These are phyloP conservation scores for Jamesozyma piceae DNA, from an alignment of 805 yeast genomes.

Conservation along the genomic window DNA sequence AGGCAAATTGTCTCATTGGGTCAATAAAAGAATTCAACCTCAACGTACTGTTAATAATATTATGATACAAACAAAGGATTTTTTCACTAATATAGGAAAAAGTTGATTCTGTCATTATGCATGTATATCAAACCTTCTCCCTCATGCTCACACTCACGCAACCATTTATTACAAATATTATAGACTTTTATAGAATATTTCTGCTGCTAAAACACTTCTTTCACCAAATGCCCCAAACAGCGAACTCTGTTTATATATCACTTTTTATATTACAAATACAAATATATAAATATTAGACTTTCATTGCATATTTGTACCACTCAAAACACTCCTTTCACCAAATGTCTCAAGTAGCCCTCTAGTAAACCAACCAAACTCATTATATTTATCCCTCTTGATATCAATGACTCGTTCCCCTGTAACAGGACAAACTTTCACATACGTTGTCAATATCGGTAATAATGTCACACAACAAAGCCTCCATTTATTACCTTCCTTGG, in stretches of 20 bases:
- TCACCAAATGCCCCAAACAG: too few species aligned
- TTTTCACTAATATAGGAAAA: constrained; percentile 12
- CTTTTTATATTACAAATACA: too few species aligned
- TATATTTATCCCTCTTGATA: constrained; percentile 17
- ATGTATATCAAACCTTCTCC: background rate
- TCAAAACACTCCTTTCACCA: constrained; percentile 22
- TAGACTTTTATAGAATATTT: background rate
- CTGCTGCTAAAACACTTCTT: too few species aligned
- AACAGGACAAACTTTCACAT: constrained; percentile 30
- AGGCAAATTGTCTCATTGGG: constrained; percentile 66
- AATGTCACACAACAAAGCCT: constrained; percentile 32
- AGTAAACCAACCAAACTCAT: constrained; percentile 31
- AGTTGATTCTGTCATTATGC: background rate
- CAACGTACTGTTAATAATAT: constrained; percentile 12
- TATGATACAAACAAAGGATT: constrained; percentile 15
- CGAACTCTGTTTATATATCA: too few species aligned
- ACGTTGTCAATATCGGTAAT: constrained; percentile 31
- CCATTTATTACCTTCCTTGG: constrained; percentile 29
- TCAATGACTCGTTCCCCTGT: constrained; percentile 28
- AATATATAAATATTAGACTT: background rate
- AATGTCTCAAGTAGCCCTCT: constrained; percentile 20
- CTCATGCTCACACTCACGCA: too few species aligned
- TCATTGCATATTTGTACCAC: constrained; percentile 14
- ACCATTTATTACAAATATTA: background rate
- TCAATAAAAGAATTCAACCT: constrained; percentile 35